Conservation (phyloP, 2,329 filamentous ascomycete species). For the Fusarium sublunatum region DNA sequence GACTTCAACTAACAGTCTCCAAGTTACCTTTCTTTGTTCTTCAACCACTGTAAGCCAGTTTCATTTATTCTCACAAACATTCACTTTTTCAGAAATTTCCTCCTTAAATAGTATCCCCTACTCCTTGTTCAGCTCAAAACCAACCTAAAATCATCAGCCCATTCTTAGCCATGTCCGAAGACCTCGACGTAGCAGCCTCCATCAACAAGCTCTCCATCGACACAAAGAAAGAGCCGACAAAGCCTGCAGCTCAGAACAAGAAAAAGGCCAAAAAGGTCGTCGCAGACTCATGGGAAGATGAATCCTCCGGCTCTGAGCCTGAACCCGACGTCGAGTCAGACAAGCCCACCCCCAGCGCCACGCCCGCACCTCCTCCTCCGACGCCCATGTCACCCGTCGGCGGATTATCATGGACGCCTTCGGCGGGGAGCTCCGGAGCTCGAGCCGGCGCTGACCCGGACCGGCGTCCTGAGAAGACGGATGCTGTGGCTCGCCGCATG, state of each 20-base stretch:
- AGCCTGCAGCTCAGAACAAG: conserved; percentile 41
- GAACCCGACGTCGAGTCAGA: conserved; percentile 50
- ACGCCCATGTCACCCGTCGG: conserved; percentile 69
- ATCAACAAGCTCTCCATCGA: conserved; percentile 50
- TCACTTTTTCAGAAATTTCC: background rate
- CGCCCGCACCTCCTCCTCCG: conserved; percentile 68
- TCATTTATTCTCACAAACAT: background rate
- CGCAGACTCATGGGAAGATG: conserved; percentile 66
- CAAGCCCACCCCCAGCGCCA: conserved; percentile 53
- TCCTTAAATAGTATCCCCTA: background rate
- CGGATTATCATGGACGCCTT: conserved; percentile 38
- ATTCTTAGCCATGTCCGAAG: conserved; percentile 35
- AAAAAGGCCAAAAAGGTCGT: conserved; percentile 48
- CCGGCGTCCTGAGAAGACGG: conserved; percentile 86
- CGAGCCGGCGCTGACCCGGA: conserved; percentile 22
- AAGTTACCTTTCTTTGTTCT: conserved; percentile 8
- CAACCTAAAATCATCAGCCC: background rate
- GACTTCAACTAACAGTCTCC: conserved; percentile 9
- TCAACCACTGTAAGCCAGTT: background rate
- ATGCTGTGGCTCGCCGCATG: conserved; percentile 87
- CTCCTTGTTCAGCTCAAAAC: too few relatives aligned
- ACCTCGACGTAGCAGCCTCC: conserved; percentile 46
- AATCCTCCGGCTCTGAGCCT: conserved; percentile 61
- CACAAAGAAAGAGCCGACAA: conserved; percentile 29
- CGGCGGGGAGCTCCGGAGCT: conserved; percentile 21